phyloP scores from a whole-genome alignment of 2,329 filamentous ascomycete species.

The Ophiocordyceps camponoti-floridani region DNA sequence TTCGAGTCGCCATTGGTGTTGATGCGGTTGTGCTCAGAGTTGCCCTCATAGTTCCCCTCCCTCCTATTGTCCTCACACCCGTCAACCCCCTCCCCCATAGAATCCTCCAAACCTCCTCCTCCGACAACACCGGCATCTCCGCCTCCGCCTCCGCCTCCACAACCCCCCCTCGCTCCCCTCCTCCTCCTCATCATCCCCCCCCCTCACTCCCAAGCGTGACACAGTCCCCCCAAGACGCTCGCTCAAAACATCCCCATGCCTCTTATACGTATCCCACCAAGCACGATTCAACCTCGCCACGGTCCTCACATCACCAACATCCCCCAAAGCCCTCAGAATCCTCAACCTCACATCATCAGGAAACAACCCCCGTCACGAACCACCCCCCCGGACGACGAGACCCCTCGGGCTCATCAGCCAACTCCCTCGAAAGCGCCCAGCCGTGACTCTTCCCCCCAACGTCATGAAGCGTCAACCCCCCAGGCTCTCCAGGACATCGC shows the following conservation, averaged over 20 bases:
- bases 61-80: too few relatives aligned
- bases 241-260: slow-evolving; percentile 21
- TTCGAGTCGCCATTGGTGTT: too few relatives aligned
- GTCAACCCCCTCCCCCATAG: slow-evolving; percentile 16
- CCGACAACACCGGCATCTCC: slow-evolving; percentile 17
- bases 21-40: too few relatives aligned
- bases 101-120: slow-evolving; percentile 20
- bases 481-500: slow-evolving; percentile 32
- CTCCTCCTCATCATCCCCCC: too few relatives aligned
- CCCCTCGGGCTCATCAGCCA: slow-evolving; percentile 16
- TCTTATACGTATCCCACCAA: slow-evolving; percentile 27
- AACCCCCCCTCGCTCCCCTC: too few relatives aligned
- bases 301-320: slow-evolving; percentile 22
- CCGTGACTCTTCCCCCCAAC: slow-evolving; percentile 28
- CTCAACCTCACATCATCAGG: slow-evolving; percentile 19
- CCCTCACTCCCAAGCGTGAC: slow-evolving; percentile 9
- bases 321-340: slow-evolving; percentile 21
- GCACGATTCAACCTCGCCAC: slow-evolving; percentile 21
- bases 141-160: slow-evolving; percentile 3
- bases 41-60: too few relatives aligned
- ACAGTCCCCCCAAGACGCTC: slow-evolving; percentile 14
- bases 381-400: slow-evolving; percentile 10
- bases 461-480: slow-evolving; percentile 28
- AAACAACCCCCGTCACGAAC: slow-evolving; percentile 13
- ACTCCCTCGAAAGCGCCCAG: slow-evolving; percentile 27